Conservation (phyloP, 2,329 filamentous ascomycete genomes). For the Fusarium denticulatum region DNA sequence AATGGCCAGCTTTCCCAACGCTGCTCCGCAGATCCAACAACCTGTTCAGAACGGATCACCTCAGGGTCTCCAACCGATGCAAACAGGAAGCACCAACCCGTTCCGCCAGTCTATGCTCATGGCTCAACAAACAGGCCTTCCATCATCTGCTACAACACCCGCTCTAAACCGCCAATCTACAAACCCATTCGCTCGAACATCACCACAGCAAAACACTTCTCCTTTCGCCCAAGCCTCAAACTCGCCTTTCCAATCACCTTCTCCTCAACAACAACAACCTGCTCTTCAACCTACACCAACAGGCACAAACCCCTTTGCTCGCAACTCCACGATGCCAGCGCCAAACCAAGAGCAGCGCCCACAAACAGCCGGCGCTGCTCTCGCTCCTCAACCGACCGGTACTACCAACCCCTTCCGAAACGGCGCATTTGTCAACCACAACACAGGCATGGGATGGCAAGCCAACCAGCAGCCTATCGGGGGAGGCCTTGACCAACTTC, state of each 20-base stretch:
- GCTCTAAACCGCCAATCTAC: constrained; percentile 72
- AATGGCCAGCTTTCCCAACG: constrained; percentile 49
- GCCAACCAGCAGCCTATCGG: constrained; percentile 80
- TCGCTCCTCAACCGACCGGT: constrained; percentile 82
- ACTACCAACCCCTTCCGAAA: constrained; percentile 96
- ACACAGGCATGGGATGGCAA: constrained; percentile 91
- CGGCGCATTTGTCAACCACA: constrained; percentile 87
- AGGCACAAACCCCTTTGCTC: constrained; percentile 69
- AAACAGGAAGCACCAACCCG: constrained; percentile 77
- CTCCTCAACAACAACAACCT: constrained; percentile 45
- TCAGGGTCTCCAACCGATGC: constrained; percentile 41
- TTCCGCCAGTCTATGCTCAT: constrained; percentile 92
- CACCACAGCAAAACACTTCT: constrained; percentile 54
- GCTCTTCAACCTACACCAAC: constrained; percentile 61
- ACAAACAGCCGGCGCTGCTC: constrained; percentile 57
- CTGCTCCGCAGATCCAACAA: constrained; percentile 31
- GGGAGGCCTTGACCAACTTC: constrained; percentile 80
- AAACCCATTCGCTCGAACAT: constrained; percentile 85
- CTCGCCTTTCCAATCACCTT: constrained; percentile 58
- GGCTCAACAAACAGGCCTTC: constrained; percentile 63
- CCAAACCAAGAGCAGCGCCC: constrained; percentile 54
- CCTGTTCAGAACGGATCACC: constrained; percentile 35
- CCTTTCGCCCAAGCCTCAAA: constrained; percentile 48
- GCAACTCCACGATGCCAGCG: constrained; percentile 48
- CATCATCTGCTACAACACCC: constrained; percentile 55